Percentiles rank a stretch among this genome's conserved stretches.
These are phyloP conservation scores for Boletus pseudopeckii DNA, from an alignment of 768 basidiomycete genomes.

Conservation along the genomic window DNA sequence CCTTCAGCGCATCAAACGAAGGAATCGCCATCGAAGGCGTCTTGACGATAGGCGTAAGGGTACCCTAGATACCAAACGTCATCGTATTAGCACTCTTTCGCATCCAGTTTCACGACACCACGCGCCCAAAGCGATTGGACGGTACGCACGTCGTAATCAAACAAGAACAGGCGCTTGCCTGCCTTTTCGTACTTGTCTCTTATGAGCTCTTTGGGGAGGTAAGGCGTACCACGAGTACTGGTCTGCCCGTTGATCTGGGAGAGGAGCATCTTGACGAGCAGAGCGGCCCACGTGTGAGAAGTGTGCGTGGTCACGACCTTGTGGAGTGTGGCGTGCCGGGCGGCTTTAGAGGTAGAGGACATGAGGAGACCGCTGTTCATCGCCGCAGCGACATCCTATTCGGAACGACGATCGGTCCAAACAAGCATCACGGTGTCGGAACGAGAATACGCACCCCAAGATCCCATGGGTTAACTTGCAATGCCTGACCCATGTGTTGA, in stretches of 20 bases:
- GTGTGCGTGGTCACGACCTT: slow-evolving; percentile 90
- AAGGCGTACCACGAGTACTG: slow-evolving; percentile 81
- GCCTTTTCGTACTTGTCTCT: slow-evolving; percentile 61
- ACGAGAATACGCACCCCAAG: slow-evolving; percentile 57
- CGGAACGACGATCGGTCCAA: neutral
- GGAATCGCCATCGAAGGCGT: slow-evolving; percentile 85
- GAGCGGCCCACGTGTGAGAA: slow-evolving; percentile 91
- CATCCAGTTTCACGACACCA: neutral
- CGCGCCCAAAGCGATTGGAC: neutral
- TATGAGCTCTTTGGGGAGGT: slow-evolving; percentile 63
- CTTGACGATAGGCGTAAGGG: slow-evolving; percentile 96
- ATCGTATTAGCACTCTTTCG: neutral
- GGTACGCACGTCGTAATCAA: slow-evolving; percentile 87
- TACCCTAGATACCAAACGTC: slow-evolving; percentile 54
- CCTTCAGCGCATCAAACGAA: slow-evolving; percentile 65
- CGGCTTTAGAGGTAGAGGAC: slow-evolving; percentile 69
- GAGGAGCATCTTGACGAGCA: slow-evolving; percentile 84
- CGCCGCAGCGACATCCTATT: slow-evolving; percentile 79
- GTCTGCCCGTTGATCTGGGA: slow-evolving; percentile 76
- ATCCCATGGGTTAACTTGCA: slow-evolving; percentile 96
- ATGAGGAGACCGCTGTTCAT: slow-evolving; percentile 88
- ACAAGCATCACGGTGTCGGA: neutral
- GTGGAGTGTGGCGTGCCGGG: slow-evolving; percentile 73
- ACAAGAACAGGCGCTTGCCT: slow-evolving; percentile 83
- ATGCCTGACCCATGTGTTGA: slow-evolving; percentile 82